A percentile compares a stretch with the other conserved stretches of the same genome.
Evolutionary conservation across 176 grass and related monocot genomes (phyloP).

Genomic region (Triticum urartu): DNA sequence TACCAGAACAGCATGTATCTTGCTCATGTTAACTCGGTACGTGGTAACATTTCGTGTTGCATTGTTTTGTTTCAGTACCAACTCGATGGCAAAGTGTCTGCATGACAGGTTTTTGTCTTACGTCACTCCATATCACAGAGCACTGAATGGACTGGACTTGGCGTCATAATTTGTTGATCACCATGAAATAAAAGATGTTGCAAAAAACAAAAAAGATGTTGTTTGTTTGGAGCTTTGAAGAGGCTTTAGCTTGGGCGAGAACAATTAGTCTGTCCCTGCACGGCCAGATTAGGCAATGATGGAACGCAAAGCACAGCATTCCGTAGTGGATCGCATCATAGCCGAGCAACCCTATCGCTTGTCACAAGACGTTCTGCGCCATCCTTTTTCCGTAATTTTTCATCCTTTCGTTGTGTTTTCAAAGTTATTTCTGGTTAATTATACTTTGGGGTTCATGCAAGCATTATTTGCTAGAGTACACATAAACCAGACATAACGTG

Average conservation of each 20-base stretch:
- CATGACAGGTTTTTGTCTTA: neutral
- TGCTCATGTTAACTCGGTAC: too few species aligned
- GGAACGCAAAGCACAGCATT: neutral
- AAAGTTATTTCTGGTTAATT: neutral
- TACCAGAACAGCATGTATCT: too few species aligned
- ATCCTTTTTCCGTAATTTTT: neutral
- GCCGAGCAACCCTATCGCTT: neutral
- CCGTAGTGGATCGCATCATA: conserved; percentile 34
- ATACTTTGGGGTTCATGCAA: neutral
- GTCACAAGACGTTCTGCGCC: neutral
- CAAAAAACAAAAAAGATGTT: neutral
- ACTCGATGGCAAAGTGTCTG: neutral
- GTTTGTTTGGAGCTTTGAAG: neutral
- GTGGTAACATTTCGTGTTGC: neutral
- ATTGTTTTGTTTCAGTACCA: neutral
- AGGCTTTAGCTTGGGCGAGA: conserved; percentile 14
- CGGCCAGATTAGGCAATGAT: conserved; percentile 21
- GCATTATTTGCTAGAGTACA: neutral
- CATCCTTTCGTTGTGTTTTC: neutral
- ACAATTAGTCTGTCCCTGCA: conserved; percentile 2
- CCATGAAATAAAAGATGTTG: neutral
- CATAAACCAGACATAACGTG: neutral
- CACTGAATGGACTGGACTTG: neutral
- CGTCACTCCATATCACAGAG: conserved; percentile 11
- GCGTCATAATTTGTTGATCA: conserved; percentile 22